phyloP scores from a whole-genome alignment of 352 stramenopile genomes.

The Phytopythium mirpurense region DNA sequence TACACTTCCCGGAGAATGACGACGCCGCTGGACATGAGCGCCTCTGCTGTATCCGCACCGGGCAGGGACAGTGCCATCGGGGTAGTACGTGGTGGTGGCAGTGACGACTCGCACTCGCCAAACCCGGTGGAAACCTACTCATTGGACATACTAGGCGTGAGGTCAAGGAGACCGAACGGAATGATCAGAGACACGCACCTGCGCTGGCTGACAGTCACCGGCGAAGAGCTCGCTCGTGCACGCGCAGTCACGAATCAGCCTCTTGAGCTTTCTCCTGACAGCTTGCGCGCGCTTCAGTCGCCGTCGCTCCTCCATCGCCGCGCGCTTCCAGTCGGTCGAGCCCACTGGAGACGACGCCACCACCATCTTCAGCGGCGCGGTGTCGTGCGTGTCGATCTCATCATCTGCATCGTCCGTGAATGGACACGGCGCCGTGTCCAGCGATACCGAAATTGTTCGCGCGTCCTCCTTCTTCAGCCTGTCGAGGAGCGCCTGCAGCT shows the following conservation, averaged over 20 bases:
- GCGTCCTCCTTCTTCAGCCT: conserved; percentile 2
- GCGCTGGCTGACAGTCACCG: background rate
- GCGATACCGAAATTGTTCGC: background rate
- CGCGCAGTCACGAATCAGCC: background rate
- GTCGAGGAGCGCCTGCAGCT: conserved; percentile 3
- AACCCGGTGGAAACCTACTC: no score
- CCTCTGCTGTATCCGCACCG: background rate
- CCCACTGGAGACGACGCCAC: background rate
- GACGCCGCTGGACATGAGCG: background rate
- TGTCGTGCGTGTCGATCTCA: background rate
- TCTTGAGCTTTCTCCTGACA: conserved; percentile 1
- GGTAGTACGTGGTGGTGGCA: background rate
- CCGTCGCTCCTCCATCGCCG: background rate
- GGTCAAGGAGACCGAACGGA: no score
- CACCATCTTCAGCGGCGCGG: background rate
- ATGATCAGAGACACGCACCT: background rate
- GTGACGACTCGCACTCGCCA: no score
- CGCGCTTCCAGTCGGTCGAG: background rate
- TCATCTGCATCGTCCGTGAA: background rate
- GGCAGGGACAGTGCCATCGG: background rate
- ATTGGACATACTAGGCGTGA: no score
- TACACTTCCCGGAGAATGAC: conserved; percentile 4
- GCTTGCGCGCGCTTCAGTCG: background rate
- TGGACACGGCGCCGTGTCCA: background rate
- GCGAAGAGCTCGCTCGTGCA: background rate